Base-by-base conservation (phyloP, 179 eudicot genomes). In the Drosera spatulata region DNA sequence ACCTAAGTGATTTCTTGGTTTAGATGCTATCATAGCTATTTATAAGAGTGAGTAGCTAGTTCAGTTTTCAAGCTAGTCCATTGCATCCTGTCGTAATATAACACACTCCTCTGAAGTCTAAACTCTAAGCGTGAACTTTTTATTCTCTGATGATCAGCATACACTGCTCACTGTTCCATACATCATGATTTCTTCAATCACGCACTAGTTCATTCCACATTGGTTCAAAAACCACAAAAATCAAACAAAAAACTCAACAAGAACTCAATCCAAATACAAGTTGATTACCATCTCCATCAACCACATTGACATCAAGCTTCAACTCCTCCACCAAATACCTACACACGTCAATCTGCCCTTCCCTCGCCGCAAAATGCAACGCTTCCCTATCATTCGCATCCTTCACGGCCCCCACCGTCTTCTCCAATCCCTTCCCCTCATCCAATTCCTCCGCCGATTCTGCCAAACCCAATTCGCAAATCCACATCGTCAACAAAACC, bases 361-460 rank as follows among this genome's bases (percentile, higher is more conserved):
- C 99, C 54, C 95, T 81, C 0, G 99, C 97, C 49, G 97, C 95
- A 66, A 93, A 93, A 72, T 89, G 96, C 64, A 93, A 72, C 15
- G 97, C 95, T 43, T 93, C 89, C 64, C 99, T 77, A 66, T 86
- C 87, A 64, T 93, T 93, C 0, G 86, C 99, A 69, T 93, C 99
- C 74, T 89, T 93, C 42, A 89, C 79, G 61, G 69, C 84, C 39
- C 72, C 85, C 65, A 93, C 86, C 3, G 99, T 79, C 41, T 80
- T 79, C 33, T 82, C 60, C 64, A 89, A 50, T 12, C 95, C 97
- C 71, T 85, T 86, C 50, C 99, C 99, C 43, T 85, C 94, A 73
- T 86, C 99, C 47, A 89, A 69, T 62, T 83, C 75, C 47, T 75
- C 79, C 22, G 91, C 91, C 61, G 80, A 64, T 22, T 83, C 99